A percentile compares a stretch with the other conserved stretches of the same genome.
Evolutionary conservation across 164 flowering plant species (phyloP).

Genomic region (Berberis thunbergii): DNA sequence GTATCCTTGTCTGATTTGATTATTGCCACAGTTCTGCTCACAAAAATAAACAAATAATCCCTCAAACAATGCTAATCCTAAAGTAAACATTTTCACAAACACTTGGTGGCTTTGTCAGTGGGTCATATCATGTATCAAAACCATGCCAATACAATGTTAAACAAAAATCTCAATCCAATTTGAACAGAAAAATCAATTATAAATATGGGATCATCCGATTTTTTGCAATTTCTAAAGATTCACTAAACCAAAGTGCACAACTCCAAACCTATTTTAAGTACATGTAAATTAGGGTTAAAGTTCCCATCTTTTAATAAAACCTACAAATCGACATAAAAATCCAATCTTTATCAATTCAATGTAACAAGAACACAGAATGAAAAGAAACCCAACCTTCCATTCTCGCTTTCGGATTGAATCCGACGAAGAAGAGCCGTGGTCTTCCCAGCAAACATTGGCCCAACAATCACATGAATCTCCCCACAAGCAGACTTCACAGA

Average conservation of each 20-base stretch:
- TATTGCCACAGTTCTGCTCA: conserved; percentile 59
- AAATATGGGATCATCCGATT: no score
- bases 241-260: no score
- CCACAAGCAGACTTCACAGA: conserved; percentile 28
- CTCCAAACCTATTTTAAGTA: no score
- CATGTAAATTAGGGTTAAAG: not conserved
- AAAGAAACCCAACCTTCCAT: conserved; percentile 45
- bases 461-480: conserved; percentile 79
- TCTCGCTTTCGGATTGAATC: conserved; percentile 38
- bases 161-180: no score
- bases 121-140: no score
- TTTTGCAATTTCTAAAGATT: no score
- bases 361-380: not conserved
- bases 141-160: no score
- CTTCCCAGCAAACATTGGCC: conserved; percentile 97
- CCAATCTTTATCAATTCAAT: not conserved
- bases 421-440: conserved; percentile 92
- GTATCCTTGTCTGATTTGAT: conserved; percentile 85
- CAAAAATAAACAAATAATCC: not conserved
- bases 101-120: no score
- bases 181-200: no score
- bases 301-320: not conserved
- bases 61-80: not conserved
- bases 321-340: not conserved
- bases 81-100: no score